Base-by-base conservation (phyloP, 1,284 basidiomycete genomes). In the Paramarasmius palmivorus region DNA sequence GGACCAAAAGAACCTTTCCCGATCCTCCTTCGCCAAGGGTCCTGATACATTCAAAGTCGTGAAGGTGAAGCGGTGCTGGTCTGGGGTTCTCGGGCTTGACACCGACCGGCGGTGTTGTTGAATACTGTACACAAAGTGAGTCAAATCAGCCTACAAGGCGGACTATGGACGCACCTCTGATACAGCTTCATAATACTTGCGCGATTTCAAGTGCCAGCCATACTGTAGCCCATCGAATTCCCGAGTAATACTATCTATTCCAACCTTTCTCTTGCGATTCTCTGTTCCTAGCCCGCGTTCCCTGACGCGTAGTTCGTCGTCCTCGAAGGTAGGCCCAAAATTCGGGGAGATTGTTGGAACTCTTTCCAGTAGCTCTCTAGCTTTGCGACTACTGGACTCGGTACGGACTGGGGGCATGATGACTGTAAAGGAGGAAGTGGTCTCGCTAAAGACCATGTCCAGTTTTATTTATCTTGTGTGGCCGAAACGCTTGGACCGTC, bases 1-100 rank as follows among this genome's bases (percentile, higher is more conserved):
- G 68, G n/a, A 73, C 76, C 4, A 79, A 65, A n/a, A 77, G 60
- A 12, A 78, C 79, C 19, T 65, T 64, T 8, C 70, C 70, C 57
- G 67, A 68, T 10, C 59, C 61, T n/a, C 78, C 76, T n/a, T 63
- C 60, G 69, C 76, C 76, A 59, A 79, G 63, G 19, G 65, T 65
- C 38, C 64, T 71, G 29, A 72, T 49, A 40, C 71, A 75, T 57
- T 77, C 73, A 20, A 79, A 59, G 50, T 79, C 73, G 15, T 57
- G 55, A 9, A 77, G 54, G 10, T 51, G 57, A 10, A 76, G 61
- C 0, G 65, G 58, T 4, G 66, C 67, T 19, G 73, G 69, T 4
- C 75, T 72, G 41, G 63, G 62, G 48, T 68, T 62, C 32, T 53
- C 53, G 25, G 68, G 68, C 10, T 53, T 57, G 29, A 55, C 25